Conservation (phyloP, 768 basidiomycete species). For the Lyophyllum atratum region DNA sequence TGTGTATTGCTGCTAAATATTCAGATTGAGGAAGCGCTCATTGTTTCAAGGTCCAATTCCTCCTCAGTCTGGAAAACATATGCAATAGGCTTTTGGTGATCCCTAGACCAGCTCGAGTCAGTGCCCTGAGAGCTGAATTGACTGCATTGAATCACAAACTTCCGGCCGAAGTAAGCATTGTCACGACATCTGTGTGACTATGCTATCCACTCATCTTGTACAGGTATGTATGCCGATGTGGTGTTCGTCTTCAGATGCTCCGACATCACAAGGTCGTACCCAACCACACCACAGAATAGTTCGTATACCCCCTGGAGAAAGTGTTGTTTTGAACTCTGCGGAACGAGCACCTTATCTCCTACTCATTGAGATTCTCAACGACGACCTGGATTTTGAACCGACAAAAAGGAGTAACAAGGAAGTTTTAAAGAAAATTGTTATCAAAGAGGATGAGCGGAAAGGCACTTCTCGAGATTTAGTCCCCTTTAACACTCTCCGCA, state of each 20-base stretch:
- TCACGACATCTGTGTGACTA: not conserved
- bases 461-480: conserved; percentile 61
- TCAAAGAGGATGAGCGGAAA: conserved; percentile 62
- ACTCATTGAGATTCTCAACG: conserved; percentile 85
- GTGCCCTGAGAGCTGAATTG: conserved; percentile 93
- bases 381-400: conserved; percentile 93
- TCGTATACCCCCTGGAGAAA: conserved; percentile 95
- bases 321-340: conserved; percentile 96
- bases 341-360: conserved; percentile 94
- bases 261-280: conserved; percentile 39
- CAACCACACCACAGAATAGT: conserved; percentile 92
- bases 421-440: conserved; percentile 72
- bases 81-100: conserved; percentile 90
- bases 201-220: not conserved
- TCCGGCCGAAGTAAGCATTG: conserved; percentile 81
- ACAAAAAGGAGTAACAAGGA: conserved; percentile 82
- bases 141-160: conserved; percentile 95
- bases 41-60: conserved; percentile 69
- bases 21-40: conserved; percentile 10
- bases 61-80: conserved; percentile 88
- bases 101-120: conserved; percentile 91
- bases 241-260: conserved; percentile 73
- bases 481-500: conserved; percentile 34
- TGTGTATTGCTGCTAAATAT: conserved; percentile 32
- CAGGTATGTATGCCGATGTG: conserved; percentile 90